Conservation (phyloP, 768 basidiomycete genomes). For the Lactifluus pinguis region DNA sequence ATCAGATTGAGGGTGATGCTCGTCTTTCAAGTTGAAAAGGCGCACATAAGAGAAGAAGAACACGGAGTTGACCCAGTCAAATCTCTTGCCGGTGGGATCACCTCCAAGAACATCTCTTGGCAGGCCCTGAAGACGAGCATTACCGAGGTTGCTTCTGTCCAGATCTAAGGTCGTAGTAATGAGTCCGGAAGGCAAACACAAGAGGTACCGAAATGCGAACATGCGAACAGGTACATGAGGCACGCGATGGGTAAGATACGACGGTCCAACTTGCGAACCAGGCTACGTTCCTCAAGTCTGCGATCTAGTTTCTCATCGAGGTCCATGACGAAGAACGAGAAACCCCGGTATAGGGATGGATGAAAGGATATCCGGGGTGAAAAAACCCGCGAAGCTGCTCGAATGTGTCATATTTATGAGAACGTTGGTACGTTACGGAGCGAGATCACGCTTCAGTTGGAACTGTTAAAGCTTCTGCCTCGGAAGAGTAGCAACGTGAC, state of each 20-base stretch:
- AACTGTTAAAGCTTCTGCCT: background rate
- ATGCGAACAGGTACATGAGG: slow-evolving; percentile 68
- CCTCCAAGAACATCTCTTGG: slow-evolving; percentile 55
- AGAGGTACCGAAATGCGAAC: slow-evolving; percentile 32
- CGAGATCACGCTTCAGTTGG: background rate
- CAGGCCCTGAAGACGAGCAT: slow-evolving; percentile 67
- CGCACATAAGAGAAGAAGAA: slow-evolving; percentile 74
- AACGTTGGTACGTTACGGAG: background rate
- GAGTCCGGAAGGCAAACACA: background rate
- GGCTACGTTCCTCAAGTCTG: slow-evolving; percentile 35
- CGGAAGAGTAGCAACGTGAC: background rate
- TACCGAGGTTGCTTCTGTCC: slow-evolving; percentile 72
- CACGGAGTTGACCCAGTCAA: slow-evolving; percentile 68
- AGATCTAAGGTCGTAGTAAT: slow-evolving; percentile 31
- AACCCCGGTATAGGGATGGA: background rate
- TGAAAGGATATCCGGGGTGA: background rate
- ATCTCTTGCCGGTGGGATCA: slow-evolving; percentile 58
- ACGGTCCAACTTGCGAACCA: slow-evolving; percentile 56
- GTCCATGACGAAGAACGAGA: background rate
- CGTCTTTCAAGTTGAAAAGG: slow-evolving; percentile 15
- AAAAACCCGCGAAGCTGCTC: background rate
- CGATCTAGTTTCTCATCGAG: slow-evolving; percentile 1
- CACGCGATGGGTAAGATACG: slow-evolving; percentile 66
- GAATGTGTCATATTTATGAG: background rate
- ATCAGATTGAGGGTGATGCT: background rate